Conservation (phyloP, 495 filamentous ascomycete species). For the Peziza echinospora region DNA sequence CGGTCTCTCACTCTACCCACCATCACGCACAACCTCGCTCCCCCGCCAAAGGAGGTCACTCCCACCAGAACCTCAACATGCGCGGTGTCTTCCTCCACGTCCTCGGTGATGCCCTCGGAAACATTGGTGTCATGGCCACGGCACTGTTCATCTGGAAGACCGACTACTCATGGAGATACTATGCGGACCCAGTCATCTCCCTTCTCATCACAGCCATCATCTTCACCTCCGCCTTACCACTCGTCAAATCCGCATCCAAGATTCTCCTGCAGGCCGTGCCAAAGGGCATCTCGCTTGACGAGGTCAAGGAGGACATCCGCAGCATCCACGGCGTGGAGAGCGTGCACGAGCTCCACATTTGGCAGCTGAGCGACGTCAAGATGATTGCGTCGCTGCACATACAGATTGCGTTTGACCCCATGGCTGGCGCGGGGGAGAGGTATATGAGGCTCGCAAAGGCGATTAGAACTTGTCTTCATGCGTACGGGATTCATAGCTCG, state of each 20-base stretch:
- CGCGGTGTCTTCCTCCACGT: constrained; percentile 92
- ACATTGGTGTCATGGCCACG: constrained; percentile 86
- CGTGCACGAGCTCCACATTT: constrained; percentile 91
- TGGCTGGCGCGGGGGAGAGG: constrained; percentile 45
- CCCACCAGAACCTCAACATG: constrained; percentile 86
- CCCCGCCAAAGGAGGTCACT: constrained; percentile 40
- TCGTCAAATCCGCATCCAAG: constrained; percentile 80
- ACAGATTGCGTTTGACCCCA: constrained; percentile 47
- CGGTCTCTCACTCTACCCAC: constrained; percentile 39
- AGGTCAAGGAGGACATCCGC: constrained; percentile 82
- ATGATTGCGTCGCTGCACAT: constrained; percentile 81
- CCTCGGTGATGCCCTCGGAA: constrained; percentile 86
- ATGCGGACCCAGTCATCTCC: constrained; percentile 80
- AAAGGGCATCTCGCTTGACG: constrained; percentile 59
- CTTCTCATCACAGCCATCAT: constrained; percentile 95
- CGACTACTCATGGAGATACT: constrained; percentile 36
- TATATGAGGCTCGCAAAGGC: constrained; percentile 77
- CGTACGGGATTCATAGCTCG: constrained; percentile 88
- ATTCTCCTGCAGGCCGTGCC: constrained; percentile 89
- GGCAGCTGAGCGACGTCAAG: constrained; percentile 89
- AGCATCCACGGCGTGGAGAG: constrained; percentile 59
- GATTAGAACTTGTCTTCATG: constrained; percentile 70
- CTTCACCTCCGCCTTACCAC: constrained; percentile 67
- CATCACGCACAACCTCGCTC: constrained; percentile 63
- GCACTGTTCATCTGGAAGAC: constrained; percentile 86